Evolutionary conservation across 164 flowering plant genomes (phyloP).

Genomic region (Chimonanthus praecox): DNA sequence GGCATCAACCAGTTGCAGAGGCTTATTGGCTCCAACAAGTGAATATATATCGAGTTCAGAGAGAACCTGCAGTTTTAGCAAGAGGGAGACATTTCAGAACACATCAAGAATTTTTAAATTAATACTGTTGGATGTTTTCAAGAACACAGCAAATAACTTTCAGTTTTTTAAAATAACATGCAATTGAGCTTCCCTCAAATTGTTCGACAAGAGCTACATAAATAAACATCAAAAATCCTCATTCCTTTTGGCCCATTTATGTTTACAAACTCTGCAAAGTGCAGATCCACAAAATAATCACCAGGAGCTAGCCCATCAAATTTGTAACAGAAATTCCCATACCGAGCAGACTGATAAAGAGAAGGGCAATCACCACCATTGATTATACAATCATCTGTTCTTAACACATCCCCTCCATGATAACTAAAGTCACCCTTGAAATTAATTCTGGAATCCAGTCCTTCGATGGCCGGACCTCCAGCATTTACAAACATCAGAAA

Average conservation of each 20-base stretch:
- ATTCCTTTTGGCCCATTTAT: conserved; percentile 78
- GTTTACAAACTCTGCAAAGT: conserved; percentile 71
- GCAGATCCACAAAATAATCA: conserved; percentile 69
- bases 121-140: too few relatives aligned
- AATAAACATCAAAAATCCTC: conserved; percentile 60
- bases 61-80: conserved; percentile 5
- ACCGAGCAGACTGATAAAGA: conserved; percentile 63
- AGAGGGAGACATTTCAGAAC: background rate
- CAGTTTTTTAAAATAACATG: background rate
- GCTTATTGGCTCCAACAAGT: conserved; percentile 72
- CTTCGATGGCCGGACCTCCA: conserved; percentile 39
- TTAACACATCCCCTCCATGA: conserved; percentile 61
- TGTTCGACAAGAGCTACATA: background rate
- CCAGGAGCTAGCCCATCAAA: conserved; percentile 51
- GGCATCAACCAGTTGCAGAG: conserved; percentile 57
- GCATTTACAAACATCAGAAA: conserved; percentile 61
- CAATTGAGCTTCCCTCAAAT: background rate
- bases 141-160: background rate
- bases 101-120: background rate
- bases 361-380: conserved; percentile 50
- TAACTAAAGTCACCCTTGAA: conserved; percentile 36
- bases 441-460: conserved; percentile 17
- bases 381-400: conserved; percentile 49
- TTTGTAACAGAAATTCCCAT: conserved; percentile 56
- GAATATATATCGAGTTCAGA: conserved; percentile 63